These are phyloP conservation scores for Hymenoscyphus fructigenus DNA, from an alignment of 2,329 filamentous ascomycete species.

Conservation along the genomic window DNA sequence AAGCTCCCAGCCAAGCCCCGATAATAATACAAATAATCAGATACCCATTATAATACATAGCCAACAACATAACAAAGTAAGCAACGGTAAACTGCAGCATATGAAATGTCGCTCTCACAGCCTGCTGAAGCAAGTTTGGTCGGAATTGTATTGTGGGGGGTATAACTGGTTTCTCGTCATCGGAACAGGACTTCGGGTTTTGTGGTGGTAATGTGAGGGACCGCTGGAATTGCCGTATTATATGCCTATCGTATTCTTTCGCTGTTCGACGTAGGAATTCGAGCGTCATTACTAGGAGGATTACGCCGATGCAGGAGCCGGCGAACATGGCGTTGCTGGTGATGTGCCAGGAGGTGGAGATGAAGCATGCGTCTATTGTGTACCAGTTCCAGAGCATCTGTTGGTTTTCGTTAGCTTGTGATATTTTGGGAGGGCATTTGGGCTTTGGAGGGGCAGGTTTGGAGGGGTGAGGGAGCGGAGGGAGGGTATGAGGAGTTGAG, in stretches of 20 bases:
- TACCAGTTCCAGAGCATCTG: constrained; percentile 84
- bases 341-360: constrained; percentile 68
- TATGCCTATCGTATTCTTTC: constrained; percentile 70
- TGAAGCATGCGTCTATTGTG: constrained; percentile 71
- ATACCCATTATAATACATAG: constrained; percentile 68
- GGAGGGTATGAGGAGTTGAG: too few species aligned
- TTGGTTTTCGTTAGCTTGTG: not conserved
- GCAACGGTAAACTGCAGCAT: constrained; percentile 71
- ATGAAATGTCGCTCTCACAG: constrained; percentile 64
- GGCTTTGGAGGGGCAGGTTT: not conserved
- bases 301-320: constrained; percentile 74
- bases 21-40: constrained; percentile 80
- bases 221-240: constrained; percentile 52
- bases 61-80: constrained; percentile 75
- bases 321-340: constrained; percentile 70
- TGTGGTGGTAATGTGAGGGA: not conserved
- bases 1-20: constrained; percentile 70
- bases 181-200: not conserved
- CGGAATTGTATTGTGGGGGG: constrained; percentile 40
- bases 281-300: constrained; percentile 70
- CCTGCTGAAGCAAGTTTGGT: constrained; percentile 65
- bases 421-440: not conserved
- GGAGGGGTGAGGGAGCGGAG: not conserved
- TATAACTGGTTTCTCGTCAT: not conserved
- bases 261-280: constrained; percentile 69